Conservation (phyloP, 2,329 filamentous ascomycete genomes). For the Pestalotiopsis fici region DNA sequence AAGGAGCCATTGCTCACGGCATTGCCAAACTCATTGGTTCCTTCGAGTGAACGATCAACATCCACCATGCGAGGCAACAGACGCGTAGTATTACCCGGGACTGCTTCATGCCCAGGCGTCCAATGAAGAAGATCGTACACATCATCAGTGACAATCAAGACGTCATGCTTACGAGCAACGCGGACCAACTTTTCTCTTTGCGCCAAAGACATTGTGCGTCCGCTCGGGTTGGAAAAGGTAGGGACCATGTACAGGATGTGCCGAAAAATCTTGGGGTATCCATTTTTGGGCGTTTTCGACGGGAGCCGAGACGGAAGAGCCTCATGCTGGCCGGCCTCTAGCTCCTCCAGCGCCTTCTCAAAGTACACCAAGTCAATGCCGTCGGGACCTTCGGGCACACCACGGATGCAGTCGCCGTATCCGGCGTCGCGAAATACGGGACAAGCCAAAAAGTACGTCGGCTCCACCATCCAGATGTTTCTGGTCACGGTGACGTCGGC, state of each 20-base stretch:
- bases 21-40: slow-evolving; percentile 63
- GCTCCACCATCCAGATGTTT: slow-evolving; percentile 64
- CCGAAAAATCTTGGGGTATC: slow-evolving; percentile 40
- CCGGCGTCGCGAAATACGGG: slow-evolving; percentile 65
- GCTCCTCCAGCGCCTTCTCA: slow-evolving; percentile 8
- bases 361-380: slow-evolving; percentile 61
- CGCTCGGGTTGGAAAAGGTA: slow-evolving; percentile 70
- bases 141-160: not conserved
- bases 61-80: slow-evolving; percentile 57
- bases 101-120: not conserved
- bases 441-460: slow-evolving; percentile 65
- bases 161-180: not conserved
- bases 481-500: slow-evolving; percentile 63
- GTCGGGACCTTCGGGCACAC: slow-evolving; percentile 58
- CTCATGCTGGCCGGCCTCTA: slow-evolving; percentile 45
- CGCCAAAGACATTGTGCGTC: slow-evolving; percentile 26
- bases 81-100: not conserved
- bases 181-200: not conserved
- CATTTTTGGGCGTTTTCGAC: slow-evolving; percentile 21
- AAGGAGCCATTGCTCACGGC: slow-evolving; percentile 65
- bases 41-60: slow-evolving; percentile 57
- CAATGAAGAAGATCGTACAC: not conserved
- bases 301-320: not conserved
- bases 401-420: slow-evolving; percentile 55
- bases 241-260: slow-evolving; percentile 68